Base-by-base conservation (phyloP, 176 grass and related monocot species). In the Urochloa ruziziensis region DNA sequence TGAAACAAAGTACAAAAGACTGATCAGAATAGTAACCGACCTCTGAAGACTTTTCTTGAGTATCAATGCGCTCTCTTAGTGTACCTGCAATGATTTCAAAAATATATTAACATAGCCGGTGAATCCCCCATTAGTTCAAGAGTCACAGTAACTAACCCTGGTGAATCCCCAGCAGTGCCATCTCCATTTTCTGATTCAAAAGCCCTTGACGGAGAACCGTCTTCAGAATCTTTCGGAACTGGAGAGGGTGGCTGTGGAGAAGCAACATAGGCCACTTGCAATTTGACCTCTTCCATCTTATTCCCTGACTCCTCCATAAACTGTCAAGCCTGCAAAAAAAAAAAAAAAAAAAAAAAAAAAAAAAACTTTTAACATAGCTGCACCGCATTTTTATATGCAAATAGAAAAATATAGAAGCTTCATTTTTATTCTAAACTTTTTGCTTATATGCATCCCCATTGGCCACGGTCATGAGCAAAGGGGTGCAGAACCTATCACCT, bases 191-290 rank as follows among this genome's bases (percentile, higher is more conserved):
- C 91, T 80, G 72, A 86, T 81, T 92, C 89, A 72, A 77, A 92
- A 85, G 62, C 78, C 82, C 89, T 94, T 36, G 91, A 84, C 28
- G 91, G 90, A 37, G 91, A 94, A 42, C 94, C 87, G 84, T 94
- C 94, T 78, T 97, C 94, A n/a, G 89, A 94, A 79, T 94, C 94
- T 84, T 97, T 87, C 2, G 87, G 89, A 79, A 97, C 91, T 43
- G 91, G 94, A 78, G 94, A 97, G 29, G 94, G 94, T 88, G 91
- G 91, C 70, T 94, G 91, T 67, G 94, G 89, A 84, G 94, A 87
- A 84, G 94, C 82, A 77, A 93, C 84, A 90, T 94, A 97, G 58
- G 76, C 75, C 67, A 97, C 94, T 49, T 84, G 84, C 85, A 93
- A 77, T 77, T 91, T 91, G 56, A 91, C 77, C 73, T 97, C 94